Evolutionary conservation across 2,329 filamentous ascomycete species (phyloP), one percentile per base, ranked within the genome.

Genomic region (Exophiala sp.): DNA sequence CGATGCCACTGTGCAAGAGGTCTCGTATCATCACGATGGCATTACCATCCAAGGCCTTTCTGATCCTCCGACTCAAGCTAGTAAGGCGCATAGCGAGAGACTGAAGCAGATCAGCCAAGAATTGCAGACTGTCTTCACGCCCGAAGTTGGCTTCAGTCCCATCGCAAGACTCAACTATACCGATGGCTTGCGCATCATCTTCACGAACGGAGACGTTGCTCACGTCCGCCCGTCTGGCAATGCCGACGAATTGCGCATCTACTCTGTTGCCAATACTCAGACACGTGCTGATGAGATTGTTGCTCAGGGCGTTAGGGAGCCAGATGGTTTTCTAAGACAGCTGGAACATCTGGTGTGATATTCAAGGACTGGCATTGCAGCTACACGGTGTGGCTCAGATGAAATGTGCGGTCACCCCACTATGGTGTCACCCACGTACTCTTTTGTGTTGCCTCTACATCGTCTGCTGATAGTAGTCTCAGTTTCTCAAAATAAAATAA

Each of bases 211-310:
- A 20, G 66, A 68, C 57, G 67, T 69, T 6, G 66, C 66, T 51
- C 66, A 69, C 43, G 58, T 68, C 32, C 65, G 67, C 2, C 67
- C 67, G 3, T 69, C 67, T 8, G 67, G 67, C 4, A 69, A 68
- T 24, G 66, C 67, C 9, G 66, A 69, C 55, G 66, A 69, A 38
- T 62, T 69, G 2, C 66, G 67, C 9, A 68, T 69, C 34, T 69
- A 69, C 43, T 57, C 66, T 32, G 66, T 69, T 12, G 65, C 65
- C 9, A 61, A 69, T 47, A 61, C 50, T 2, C 66, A 68, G 57
- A 62, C 61, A 33, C 66, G 66, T 8, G 67, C 66, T 1, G 66
- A 69, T 47, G 57, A 52, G 3, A 68, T 69, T 44, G 63, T 63
- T 8, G 52, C 48, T 1, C 56, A 62, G 33, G 67, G 65, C 11